phyloP scores from a whole-genome alignment of 1,284 basidiomycete species.

The Pseudozyma flocculosa region DNA sequence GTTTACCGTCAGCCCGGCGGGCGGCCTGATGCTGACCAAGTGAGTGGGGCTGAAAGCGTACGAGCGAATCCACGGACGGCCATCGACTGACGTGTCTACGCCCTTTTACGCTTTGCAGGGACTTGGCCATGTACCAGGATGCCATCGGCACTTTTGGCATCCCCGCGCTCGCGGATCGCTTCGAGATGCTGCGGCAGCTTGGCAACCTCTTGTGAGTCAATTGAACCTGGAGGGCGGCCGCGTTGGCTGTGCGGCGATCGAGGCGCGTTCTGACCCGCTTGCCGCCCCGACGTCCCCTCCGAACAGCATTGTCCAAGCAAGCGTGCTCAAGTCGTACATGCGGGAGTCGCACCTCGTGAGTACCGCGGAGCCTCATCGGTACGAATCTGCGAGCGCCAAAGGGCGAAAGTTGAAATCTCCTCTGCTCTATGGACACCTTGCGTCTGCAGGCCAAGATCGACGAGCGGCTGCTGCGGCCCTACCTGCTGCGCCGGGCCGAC shows the following conservation, averaged over 20 bases:
- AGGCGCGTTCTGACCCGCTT: too few species aligned
- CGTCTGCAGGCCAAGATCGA: constrained; percentile 83
- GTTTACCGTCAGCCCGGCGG: constrained; percentile 93
- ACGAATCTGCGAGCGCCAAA: too few species aligned
- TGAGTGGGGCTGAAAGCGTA: constrained; percentile 60
- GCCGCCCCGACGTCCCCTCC: too few species aligned
- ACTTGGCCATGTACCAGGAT: constrained; percentile 96
- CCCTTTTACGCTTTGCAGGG: too few species aligned
- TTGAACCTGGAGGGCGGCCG: too few species aligned
- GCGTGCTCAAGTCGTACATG: constrained; percentile 56
- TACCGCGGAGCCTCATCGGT: too few species aligned
- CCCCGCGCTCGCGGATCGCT: constrained; percentile 83
- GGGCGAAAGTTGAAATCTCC: too few species aligned
- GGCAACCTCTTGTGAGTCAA: constrained; percentile 95
- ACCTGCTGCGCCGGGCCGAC: constrained; percentile 84
- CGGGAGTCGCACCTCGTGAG: constrained; percentile 48
- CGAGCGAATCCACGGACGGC: too few species aligned
- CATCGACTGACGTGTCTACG: too few species aligned
- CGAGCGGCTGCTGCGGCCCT: constrained; percentile 79
- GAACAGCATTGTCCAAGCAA: constrained; percentile 50
- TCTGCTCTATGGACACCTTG: too few species aligned
- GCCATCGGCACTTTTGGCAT: constrained; percentile 77
- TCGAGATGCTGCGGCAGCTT: constrained; percentile 96
- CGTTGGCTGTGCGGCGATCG: neutral
- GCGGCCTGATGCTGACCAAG: constrained; percentile 97